Evolutionary conservation across 2,329 filamentous ascomycete species (phyloP), one percentile per base, ranked within the genome.

Genomic region (Fusarium sublunatum): DNA sequence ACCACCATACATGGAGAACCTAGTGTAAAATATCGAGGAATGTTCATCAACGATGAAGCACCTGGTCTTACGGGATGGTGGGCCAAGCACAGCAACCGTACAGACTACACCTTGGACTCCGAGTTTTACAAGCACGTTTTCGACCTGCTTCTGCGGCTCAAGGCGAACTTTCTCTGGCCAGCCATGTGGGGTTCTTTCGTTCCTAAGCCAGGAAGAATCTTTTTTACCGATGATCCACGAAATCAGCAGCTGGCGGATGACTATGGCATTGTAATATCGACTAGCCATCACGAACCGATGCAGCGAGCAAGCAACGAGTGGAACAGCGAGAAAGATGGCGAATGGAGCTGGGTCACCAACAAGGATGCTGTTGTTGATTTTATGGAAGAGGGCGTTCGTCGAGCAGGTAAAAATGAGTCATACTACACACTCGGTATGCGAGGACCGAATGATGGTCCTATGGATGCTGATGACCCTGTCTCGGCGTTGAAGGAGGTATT

Each of bases 161-260:
- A 85, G 47, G 89, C 88, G 26, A 92, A 92, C 74, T 91, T 91
- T 70, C 77, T 92, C 47, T 92, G 90, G 89, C 90, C 89, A 2
- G 84, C 88, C 2, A 81, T 85, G 74, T 92, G 89, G 90, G 83
- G 82, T n/a, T 83, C 82, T 61, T 61, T 45, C 24, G 39, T 42
- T 42, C 49, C 63, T 53, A 15, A 46, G 32, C 43, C 63, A 80
- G 1, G 76, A 5, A 72, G 80, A 80, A 75, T 90, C 90, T 91
- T 91, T 73, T 85, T 87, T 69, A 82, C 90, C 2, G 89, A 92
- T 64, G 89, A 92, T 70, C 79, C 84, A 7, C 80, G 81, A 34
- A 91, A 87, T 66, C 87, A 90, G 70, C 83, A 86, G 1, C 79
- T 90, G 7, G 89, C 89, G 0, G 87, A 92, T 52, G 81, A 83